These are phyloP conservation scores for Lactarius evosmus DNA, from an alignment of 768 basidiomycete species.

Conservation along the genomic window DNA sequence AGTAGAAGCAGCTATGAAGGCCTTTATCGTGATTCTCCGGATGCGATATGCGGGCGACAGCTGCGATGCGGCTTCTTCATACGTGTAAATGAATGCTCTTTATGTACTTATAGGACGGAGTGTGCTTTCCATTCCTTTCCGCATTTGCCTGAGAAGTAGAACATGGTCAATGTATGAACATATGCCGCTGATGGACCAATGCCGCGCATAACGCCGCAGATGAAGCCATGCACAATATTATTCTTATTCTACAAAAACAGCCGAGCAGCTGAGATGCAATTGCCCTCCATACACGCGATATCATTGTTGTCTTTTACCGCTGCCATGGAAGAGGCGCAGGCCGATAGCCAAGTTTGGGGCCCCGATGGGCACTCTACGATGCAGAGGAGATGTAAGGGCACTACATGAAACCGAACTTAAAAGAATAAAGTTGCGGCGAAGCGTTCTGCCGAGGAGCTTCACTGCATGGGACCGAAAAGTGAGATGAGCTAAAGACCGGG, in stretches of 20 bases:
- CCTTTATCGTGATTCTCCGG: slow-evolving; percentile 1
- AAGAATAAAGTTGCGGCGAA: not conserved
- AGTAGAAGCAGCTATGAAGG: not conserved
- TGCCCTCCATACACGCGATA: not conserved
- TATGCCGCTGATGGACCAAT: slow-evolving; percentile 8
- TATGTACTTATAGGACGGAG: not conserved
- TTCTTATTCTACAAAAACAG: slow-evolving; percentile 6
- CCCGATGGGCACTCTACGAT: not conserved
- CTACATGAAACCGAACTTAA: not conserved
- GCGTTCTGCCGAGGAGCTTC: slow-evolving; percentile 4
- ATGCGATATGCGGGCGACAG: slow-evolving; percentile 7
- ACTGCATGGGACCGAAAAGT: not conserved
- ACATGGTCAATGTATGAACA: slow-evolving; percentile 1
- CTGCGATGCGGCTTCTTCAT: slow-evolving; percentile 2
- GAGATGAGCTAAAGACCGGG: slow-evolving; percentile 17
- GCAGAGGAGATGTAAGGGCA: not conserved
- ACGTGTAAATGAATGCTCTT: not conserved
- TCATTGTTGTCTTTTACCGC: not conserved
- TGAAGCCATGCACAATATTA: not conserved
- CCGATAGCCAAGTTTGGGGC: not conserved
- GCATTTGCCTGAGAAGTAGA: slow-evolving; percentile 16
- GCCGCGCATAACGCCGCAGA: slow-evolving; percentile 17
- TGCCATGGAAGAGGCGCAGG: slow-evolving; percentile 15
- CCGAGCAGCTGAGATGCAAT: not conserved
- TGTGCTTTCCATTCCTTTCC: slow-evolving; percentile 12